These are phyloP conservation scores for Hylodesmum podocarpum DNA, from an alignment of 306 rosid genomes.

Conservation along the genomic window DNA sequence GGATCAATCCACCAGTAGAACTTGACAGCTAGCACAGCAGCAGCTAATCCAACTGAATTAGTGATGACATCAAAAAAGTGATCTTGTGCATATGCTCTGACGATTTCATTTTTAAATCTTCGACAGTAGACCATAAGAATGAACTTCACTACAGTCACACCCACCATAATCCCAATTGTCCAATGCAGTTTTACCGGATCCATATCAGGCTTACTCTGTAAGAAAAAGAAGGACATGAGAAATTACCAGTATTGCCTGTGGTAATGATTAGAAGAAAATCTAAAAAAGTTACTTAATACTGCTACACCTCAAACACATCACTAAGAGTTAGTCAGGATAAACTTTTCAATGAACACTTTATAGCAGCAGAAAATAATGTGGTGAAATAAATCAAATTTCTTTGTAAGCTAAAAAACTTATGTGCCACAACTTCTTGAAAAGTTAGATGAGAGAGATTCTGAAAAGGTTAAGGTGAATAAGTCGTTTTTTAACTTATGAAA, in stretches of 20 bases:
- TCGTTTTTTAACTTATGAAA: not conserved
- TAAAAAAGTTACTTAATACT: not conserved
- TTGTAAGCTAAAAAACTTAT: not conserved
- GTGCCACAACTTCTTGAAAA: not conserved
- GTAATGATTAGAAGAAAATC: too few species aligned
- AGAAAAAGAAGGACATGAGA: not conserved
- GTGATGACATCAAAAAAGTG: slow-evolving; percentile 76
- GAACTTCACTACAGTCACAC: slow-evolving; percentile 75
- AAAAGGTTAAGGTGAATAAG: not conserved
- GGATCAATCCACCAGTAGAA: slow-evolving; percentile 80
- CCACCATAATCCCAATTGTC: slow-evolving; percentile 70
- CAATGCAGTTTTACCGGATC: slow-evolving; percentile 37
- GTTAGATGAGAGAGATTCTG: not conserved
- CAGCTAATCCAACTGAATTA: slow-evolving; percentile 80
- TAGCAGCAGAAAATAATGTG: not conserved
- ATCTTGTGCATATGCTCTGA: slow-evolving; percentile 76
- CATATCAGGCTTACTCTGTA: slow-evolving; percentile 47
- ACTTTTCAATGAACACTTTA: not conserved
- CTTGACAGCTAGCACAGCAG: slow-evolving; percentile 71
- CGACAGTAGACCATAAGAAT: slow-evolving; percentile 74
- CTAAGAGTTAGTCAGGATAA: not conserved
- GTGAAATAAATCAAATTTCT: not conserved
- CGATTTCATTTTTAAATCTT: slow-evolving; percentile 67
- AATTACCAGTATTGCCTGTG: too few species aligned
- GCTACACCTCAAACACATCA: not conserved